Evolutionary conservation across 1,284 basidiomycete species (phyloP).

Genomic region (Pterulicium gracile): DNA sequence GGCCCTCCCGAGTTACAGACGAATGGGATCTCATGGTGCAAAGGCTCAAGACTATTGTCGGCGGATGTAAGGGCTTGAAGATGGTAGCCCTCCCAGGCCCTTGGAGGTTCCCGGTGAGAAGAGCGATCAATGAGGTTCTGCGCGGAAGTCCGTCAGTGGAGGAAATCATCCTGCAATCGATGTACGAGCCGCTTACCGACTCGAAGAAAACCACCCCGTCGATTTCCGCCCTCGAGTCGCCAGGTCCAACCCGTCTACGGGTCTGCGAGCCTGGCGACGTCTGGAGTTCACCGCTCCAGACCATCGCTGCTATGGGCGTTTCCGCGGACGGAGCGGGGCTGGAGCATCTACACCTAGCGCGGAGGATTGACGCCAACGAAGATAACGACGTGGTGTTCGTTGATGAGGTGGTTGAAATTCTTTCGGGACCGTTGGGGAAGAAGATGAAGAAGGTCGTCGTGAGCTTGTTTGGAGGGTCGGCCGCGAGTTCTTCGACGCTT

Average conservation of each 20-base stretch:
- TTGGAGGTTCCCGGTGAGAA: background rate
- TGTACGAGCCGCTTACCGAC: conserved; percentile 8
- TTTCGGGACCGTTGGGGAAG: conserved; percentile 14
- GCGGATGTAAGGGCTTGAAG: background rate
- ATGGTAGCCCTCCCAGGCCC: background rate
- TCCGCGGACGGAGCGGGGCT: conserved; percentile 13
- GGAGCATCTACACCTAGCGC: conserved; percentile 29
- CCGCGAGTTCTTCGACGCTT: conserved; percentile 19
- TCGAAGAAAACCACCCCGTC: conserved; percentile 5
- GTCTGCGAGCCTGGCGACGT: conserved; percentile 26
- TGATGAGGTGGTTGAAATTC: conserved; percentile 20
- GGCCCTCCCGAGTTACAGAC: background rate
- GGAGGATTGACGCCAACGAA: conserved; percentile 28
- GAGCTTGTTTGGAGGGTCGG: conserved; percentile 25
- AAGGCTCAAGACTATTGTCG: background rate
- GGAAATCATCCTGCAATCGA: background rate
- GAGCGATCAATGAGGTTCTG: background rate
- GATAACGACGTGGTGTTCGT: conserved; percentile 30
- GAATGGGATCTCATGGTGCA: background rate
- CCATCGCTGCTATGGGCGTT: conserved; percentile 22
- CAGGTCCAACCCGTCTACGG: conserved; percentile 24
- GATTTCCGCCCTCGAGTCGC: conserved; percentile 8
- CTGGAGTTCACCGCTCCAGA: conserved; percentile 25
- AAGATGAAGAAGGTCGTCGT: conserved; percentile 24
- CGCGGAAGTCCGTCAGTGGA: background rate